phyloP scores from a whole-genome alignment of 768 basidiomycete species.

The Gloeostereum incarnatum region DNA sequence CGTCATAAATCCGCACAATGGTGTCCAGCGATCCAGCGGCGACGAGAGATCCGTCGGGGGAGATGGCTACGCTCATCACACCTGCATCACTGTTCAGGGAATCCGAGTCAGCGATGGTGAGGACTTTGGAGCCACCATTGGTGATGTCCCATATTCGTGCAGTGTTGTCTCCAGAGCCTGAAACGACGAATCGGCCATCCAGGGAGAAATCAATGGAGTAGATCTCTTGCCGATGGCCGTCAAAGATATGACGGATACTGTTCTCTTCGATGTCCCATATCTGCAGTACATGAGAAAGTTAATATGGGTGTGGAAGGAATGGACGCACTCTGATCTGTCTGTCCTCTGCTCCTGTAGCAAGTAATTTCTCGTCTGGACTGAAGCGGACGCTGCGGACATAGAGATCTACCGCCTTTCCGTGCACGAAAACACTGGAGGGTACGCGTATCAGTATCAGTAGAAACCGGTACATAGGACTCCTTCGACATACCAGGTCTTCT shows the following conservation, averaged over 20 bases:
- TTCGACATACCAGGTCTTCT: slow-evolving; percentile 75
- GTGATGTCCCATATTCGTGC: slow-evolving; percentile 37
- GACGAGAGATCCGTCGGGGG: slow-evolving; percentile 61
- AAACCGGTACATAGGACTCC: too few species aligned
- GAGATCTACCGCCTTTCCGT: slow-evolving; percentile 58
- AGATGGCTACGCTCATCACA: slow-evolving; percentile 74
- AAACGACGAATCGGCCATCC: slow-evolving; percentile 82
- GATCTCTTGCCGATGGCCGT: slow-evolving; percentile 37
- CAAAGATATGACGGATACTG: not conserved
- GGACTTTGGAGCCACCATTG: slow-evolving; percentile 18
- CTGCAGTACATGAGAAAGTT: too few species aligned
- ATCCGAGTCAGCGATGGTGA: slow-evolving; percentile 46
- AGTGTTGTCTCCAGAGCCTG: slow-evolving; percentile 71
- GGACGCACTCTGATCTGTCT: slow-evolving; percentile 72
- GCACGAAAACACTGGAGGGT: slow-evolving; percentile 41
- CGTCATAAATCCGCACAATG: slow-evolving; percentile 77
- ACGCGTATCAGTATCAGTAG: too few species aligned
- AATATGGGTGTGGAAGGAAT: too few species aligned
- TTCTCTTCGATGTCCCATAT: too few species aligned
- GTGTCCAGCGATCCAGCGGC: slow-evolving; percentile 43
- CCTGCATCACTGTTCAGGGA: slow-evolving; percentile 40
- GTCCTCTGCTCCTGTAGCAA: slow-evolving; percentile 96
- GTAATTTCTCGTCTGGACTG: slow-evolving; percentile 85
- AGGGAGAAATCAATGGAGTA: slow-evolving; percentile 83
- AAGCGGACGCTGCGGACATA: slow-evolving; percentile 90